phyloP scores from a whole-genome alignment of 345 rosid species.

The Brassica nigra region DNA sequence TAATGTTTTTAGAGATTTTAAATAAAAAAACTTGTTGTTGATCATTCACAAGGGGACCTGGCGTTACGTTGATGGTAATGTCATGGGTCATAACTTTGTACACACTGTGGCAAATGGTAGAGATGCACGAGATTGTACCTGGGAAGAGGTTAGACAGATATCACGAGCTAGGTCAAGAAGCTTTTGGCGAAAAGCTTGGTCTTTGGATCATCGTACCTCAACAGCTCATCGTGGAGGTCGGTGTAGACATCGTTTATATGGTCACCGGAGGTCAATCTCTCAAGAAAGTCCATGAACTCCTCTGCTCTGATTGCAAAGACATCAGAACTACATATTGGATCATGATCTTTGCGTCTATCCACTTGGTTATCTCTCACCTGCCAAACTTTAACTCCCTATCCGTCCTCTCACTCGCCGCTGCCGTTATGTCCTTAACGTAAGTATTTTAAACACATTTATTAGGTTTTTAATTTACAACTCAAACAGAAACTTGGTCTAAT shows the following conservation, averaged over 20 bases:
- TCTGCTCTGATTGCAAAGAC: conserved; percentile 45
- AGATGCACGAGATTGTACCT: conserved; percentile 77
- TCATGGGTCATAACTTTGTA: conserved; percentile 79
- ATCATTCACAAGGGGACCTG: conserved; percentile 57
- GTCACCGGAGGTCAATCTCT: conserved; percentile 65
- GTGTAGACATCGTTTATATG: conserved; percentile 63
- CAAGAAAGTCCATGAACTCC: conserved; percentile 54
- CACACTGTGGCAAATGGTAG: conserved; percentile 85
- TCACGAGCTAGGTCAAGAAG: conserved; percentile 72
- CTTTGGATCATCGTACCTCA: conserved; percentile 72
- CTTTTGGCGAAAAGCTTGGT: conserved; percentile 73
- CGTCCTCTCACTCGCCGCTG: conserved; percentile 59
- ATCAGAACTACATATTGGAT: conserved; percentile 62
- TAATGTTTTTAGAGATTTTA: background rate
- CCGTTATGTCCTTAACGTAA: conserved; percentile 70
- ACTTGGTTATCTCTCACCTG: conserved; percentile 61
- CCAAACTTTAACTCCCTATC: conserved; percentile 72
- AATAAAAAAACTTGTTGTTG: too few species aligned
- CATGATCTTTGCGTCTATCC: conserved; percentile 58
- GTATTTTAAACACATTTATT: background rate
- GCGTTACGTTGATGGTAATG: conserved; percentile 46
- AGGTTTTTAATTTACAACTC: background rate
- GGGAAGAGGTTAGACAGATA: conserved; percentile 75
- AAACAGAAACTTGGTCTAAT: background rate
- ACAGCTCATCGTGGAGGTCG: conserved; percentile 66